Evolutionary conservation across 2,329 filamentous ascomycete species (phyloP).

Genomic region (Aureobasidium lini): DNA sequence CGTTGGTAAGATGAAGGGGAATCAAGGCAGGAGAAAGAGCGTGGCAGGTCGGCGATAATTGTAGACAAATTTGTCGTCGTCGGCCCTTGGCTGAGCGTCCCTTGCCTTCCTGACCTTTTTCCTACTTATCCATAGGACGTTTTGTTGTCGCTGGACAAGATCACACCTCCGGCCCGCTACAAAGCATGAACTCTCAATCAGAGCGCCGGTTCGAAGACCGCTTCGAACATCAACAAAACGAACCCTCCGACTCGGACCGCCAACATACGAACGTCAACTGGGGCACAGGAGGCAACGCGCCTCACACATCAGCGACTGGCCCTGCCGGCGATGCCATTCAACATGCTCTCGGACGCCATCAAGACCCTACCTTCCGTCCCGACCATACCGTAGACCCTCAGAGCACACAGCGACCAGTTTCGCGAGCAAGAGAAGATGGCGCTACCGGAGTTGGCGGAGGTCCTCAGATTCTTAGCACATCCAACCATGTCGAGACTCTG

Average conservation of each 20-base stretch:
- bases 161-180: background rate
- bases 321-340: background rate
- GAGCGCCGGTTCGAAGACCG: conserved; percentile 10
- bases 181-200: background rate
- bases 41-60: no score
- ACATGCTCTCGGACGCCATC: conserved; percentile 4
- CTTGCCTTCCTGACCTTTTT: background rate
- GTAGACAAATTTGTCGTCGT: background rate
- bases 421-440: conserved; percentile 14
- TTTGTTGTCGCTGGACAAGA: no score
- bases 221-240: conserved; percentile 11
- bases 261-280: background rate
- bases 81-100: background rate
- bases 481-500: conserved; percentile 47
- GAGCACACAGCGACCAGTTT: background rate
- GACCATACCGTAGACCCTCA: conserved; percentile 3
- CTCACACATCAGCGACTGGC: background rate
- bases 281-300: background rate
- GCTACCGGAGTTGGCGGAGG: conserved; percentile 34
- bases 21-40: no score
- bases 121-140: background rate
- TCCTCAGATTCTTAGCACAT: conserved; percentile 37
- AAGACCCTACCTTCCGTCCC: conserved; percentile 5
- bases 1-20: no score
- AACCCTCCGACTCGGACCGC: background rate